Evolutionary conservation across 179 eudicot species (phyloP).

Genomic region (Heliamphora pulchella): DNA sequence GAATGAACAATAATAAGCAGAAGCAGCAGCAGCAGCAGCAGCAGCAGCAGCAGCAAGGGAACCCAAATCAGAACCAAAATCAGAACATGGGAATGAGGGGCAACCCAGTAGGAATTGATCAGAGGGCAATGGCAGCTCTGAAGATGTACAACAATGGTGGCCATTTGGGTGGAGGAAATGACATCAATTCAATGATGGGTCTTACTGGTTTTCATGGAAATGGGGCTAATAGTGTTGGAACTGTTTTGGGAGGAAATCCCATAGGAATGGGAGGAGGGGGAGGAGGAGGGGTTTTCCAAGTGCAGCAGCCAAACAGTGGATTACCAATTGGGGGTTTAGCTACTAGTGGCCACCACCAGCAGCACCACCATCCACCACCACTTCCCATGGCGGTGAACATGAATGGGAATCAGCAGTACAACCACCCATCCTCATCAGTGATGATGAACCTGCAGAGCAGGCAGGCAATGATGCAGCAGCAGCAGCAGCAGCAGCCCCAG

Average conservation of each 20-base stretch:
- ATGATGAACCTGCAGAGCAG: conserved; percentile 54
- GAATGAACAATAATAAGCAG: conserved; percentile 12
- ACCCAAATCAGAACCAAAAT: conserved; percentile 29
- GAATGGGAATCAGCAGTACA: conserved; percentile 25
- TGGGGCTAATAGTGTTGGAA: conserved; percentile 9
- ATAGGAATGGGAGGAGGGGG: conserved; percentile 18
- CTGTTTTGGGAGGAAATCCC: conserved; percentile 18
- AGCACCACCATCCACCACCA: not conserved
- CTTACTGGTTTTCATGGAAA: conserved; percentile 33
- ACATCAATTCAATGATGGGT: conserved; percentile 38
- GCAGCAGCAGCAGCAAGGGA: conserved; percentile 24
- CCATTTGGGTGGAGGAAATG: conserved; percentile 23
- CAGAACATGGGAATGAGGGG: conserved; percentile 32
- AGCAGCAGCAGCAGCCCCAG: conserved; percentile 44
- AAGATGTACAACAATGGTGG: conserved; percentile 24
- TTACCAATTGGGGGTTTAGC: conserved; percentile 22
- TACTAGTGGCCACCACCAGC: conserved; percentile 16
- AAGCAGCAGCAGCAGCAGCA: too few relatives aligned
- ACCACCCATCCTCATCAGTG: conserved; percentile 26
- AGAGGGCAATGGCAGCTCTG: conserved; percentile 31
- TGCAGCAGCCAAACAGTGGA: conserved; percentile 20
- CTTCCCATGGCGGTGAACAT: conserved; percentile 40
- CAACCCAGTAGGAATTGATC: conserved; percentile 32
- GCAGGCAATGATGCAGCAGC: conserved; percentile 32
- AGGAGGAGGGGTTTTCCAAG: conserved; percentile 19